A percentile compares a stretch with the other conserved stretches of the same genome.
Conservation (phyloP, 2,329 filamentous ascomycete species). For the Cadophora luteo-olivacea region DNA sequence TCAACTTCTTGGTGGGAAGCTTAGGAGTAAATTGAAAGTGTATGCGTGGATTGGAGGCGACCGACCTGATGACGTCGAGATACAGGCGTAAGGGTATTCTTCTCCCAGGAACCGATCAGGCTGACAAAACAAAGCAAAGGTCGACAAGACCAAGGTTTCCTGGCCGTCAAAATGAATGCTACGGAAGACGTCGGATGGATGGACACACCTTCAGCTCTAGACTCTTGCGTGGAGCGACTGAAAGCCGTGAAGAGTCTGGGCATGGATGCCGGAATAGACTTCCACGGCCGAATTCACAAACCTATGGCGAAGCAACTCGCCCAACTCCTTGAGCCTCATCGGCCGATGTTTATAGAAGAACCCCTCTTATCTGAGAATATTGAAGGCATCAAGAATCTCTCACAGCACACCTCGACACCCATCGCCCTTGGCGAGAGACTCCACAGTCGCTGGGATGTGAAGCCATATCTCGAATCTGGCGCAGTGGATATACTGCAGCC, state of each 20-base stretch:
- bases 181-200: conserved; percentile 80
- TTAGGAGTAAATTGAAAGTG: conserved; percentile 72
- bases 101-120: neutral
- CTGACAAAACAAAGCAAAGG: conserved; percentile 52
- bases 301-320: conserved; percentile 84
- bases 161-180: conserved; percentile 78
- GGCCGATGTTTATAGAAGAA: conserved; percentile 79
- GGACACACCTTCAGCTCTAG: conserved; percentile 70
- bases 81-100: conserved; percentile 57
- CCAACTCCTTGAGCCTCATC: conserved; percentile 68
- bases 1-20: conserved; percentile 76
- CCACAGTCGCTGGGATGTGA: conserved; percentile 76
- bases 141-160: conserved; percentile 67
- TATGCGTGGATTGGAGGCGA: conserved; percentile 84
- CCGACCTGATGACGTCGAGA: conserved; percentile 69
- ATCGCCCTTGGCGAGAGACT: conserved; percentile 77
- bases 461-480: conserved; percentile 71
- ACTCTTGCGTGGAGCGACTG: conserved; percentile 69
- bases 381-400: conserved; percentile 62
- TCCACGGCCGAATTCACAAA: conserved; percentile 78
- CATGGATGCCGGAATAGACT: conserved; percentile 77
- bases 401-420: conserved; percentile 62
- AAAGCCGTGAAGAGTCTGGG: conserved; percentile 72
- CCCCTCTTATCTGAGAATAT: conserved; percentile 67
- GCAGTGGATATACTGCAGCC: conserved; percentile 77